phyloP scores from a whole-genome alignment of 257 asterid species.

The Scutellaria minor region DNA sequence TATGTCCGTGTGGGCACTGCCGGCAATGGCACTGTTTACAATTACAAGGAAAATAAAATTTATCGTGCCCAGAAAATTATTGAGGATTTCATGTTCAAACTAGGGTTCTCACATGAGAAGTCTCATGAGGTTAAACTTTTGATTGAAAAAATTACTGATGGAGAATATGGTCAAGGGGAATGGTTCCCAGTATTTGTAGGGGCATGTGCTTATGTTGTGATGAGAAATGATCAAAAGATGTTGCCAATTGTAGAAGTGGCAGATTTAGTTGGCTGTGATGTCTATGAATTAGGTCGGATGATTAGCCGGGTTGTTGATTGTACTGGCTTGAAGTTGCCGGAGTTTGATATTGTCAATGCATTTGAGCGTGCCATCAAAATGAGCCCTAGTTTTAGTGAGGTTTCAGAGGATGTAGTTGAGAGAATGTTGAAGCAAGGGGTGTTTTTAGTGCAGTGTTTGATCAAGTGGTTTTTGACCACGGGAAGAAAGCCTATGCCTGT shows the following conservation, averaged over 20 bases:
- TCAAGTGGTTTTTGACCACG: constrained; percentile 85
- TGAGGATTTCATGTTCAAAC: constrained; percentile 46
- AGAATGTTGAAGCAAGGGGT: constrained; percentile 78
- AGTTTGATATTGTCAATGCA: constrained; percentile 61
- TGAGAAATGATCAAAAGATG: constrained; percentile 58
- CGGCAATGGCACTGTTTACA: constrained; percentile 52
- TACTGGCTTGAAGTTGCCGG: constrained; percentile 64
- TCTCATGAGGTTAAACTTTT: constrained; percentile 47
- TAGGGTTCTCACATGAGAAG: constrained; percentile 54
- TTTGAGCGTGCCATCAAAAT: constrained; percentile 48
- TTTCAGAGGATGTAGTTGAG: constrained; percentile 45
- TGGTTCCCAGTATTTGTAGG: constrained; percentile 75
- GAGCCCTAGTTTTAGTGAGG: constrained; percentile 42
- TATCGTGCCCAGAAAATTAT: constrained; percentile 59
- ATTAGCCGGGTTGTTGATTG: constrained; percentile 63
- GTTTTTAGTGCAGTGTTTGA: constrained; percentile 79
- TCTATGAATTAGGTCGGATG: constrained; percentile 71
- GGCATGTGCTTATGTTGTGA: constrained; percentile 74
- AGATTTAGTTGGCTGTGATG: constrained; percentile 59
- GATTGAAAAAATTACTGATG: constrained; percentile 58
- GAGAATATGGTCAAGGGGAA: constrained; percentile 70
- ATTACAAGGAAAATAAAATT: constrained; percentile 57
- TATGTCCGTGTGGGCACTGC: constrained; percentile 56
- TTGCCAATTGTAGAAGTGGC: constrained; percentile 62
- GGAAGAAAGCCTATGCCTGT: constrained; percentile 84